Conservation (phyloP, 2,329 filamentous ascomycete species). For the Rhexocercosporidium sp. region DNA sequence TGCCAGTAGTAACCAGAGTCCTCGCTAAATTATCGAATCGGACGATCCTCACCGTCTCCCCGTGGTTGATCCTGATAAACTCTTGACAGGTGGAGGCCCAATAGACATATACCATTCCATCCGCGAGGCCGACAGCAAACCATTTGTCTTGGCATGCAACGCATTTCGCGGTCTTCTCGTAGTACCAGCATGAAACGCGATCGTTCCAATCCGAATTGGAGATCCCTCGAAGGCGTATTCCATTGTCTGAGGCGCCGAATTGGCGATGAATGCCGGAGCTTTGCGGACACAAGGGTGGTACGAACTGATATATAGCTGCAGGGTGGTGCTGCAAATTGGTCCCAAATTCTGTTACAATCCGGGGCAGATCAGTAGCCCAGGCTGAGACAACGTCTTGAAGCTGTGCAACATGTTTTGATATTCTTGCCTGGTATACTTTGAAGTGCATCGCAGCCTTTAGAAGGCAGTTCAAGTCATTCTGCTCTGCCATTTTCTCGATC, state of each 20-base stretch:
- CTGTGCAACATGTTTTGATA: slow-evolving; percentile 17
- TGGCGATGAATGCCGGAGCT: slow-evolving; percentile 26
- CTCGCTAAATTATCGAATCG: slow-evolving; percentile 40
- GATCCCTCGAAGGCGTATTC: slow-evolving; percentile 32
- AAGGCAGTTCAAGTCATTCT: slow-evolving; percentile 32
- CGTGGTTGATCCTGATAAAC: slow-evolving; percentile 37
- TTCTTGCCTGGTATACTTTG: slow-evolving; percentile 33
- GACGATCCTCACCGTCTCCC: slow-evolving; percentile 42
- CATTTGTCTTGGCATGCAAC: slow-evolving; percentile 28
- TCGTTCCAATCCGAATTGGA: slow-evolving; percentile 38
- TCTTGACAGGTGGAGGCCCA: slow-evolving; percentile 36
- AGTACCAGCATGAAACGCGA: slow-evolving; percentile 34
- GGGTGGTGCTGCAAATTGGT: slow-evolving; percentile 38
- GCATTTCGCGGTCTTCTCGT: slow-evolving; percentile 21
- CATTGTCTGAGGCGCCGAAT: slow-evolving; percentile 25
- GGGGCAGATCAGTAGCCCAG: slow-evolving; percentile 44
- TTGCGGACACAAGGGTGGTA: slow-evolving; percentile 45
- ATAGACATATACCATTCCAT: slow-evolving; percentile 34
- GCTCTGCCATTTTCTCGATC: slow-evolving; percentile 40
- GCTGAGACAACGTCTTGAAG: slow-evolving; percentile 31
- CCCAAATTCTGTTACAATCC: slow-evolving; percentile 43
- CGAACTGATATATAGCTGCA: slow-evolving; percentile 43
- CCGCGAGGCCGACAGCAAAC: slow-evolving; percentile 36
- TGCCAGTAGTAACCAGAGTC: slow-evolving; percentile 42
- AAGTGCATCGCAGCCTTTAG: slow-evolving; percentile 36